Base-by-base conservation (phyloP, 495 filamentous ascomycete genomes). In the Terfezia claveryi region DNA sequence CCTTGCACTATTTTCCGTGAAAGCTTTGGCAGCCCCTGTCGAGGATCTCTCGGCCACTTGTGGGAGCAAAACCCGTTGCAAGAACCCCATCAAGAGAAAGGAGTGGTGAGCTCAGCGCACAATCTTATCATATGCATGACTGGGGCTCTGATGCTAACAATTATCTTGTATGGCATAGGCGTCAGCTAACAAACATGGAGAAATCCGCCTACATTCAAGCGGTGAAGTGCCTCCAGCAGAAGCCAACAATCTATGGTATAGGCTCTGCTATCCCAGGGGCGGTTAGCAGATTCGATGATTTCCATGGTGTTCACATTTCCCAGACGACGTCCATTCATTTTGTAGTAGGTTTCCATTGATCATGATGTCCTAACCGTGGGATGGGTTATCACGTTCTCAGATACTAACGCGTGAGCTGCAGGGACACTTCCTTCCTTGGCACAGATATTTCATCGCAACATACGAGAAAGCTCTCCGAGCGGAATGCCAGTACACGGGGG, bases 381-480 rank as follows among this genome's bases (percentile, higher is more conserved):
- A 20, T 20, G 20, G 20, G 20, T 20, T 20, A 20, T 32, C 27
- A 7, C 27, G 7, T 32, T 32, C 27, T 5, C 27, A 4, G 27
- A 32, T 46, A 46, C 41, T 46, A 14, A 46, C 41, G 3, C 41
- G 41, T 4, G 27, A 32, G 12, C 41, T 44, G 17, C 17, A 46
- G 41, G 67, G 65, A 11, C 58, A 59, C 23, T 71, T 71, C 54
- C 61, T 69, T 1, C 67, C 68, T 16, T 70, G 61, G 56, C 67
- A 70, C 51, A 57, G 67, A 11, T 63, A 57, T 32, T 60, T 61
- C 49, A 36, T 69, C 5, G 55, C 59, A 56, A 66, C 67, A 10
- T 86, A 79, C 64, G 83, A 86, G 61, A 71, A 79, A 60, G 78
- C 81, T 2, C 70, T 87, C 20, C 70, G 74, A 27, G 72, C 79